Percentiles rank a stretch among this genome's conserved stretches.
phyloP scores from a whole-genome alignment of 768 basidiomycete species.

The Suillus paluster region DNA sequence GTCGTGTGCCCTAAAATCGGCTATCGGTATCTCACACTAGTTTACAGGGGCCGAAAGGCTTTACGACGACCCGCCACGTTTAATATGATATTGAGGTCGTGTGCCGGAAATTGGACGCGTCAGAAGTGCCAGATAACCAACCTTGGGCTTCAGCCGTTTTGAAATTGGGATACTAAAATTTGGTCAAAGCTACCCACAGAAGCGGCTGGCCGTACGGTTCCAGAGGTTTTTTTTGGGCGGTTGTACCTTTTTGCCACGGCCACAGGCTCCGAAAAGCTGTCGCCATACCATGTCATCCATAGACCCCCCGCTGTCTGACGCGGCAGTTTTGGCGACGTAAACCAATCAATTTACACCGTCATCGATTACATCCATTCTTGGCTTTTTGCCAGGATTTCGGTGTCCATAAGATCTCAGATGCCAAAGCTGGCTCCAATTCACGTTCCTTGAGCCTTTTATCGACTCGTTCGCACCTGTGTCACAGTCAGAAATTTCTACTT shows the following conservation, averaged over 20 bases:
- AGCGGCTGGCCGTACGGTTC: background rate
- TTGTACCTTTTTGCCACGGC: background rate
- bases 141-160: background rate
- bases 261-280: background rate
- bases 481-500: background rate
- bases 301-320: background rate
- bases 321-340: background rate
- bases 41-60: no score
- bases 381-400: conserved; percentile 2
- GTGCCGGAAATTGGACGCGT: conserved; percentile 10
- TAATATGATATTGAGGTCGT: conserved; percentile 21
- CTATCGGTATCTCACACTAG: background rate
- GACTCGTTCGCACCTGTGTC: background rate
- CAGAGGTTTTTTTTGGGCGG: background rate
- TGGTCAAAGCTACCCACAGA: background rate
- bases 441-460: background rate
- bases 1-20: background rate
- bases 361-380: background rate
- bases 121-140: background rate
- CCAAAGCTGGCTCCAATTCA: background rate
- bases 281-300: background rate
- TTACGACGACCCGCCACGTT: background rate
- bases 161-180: no score
- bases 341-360: background rate
- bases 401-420: background rate